Base-by-base conservation (phyloP, 352 stramenopile genomes). In the Globisporangium alternatum region DNA sequence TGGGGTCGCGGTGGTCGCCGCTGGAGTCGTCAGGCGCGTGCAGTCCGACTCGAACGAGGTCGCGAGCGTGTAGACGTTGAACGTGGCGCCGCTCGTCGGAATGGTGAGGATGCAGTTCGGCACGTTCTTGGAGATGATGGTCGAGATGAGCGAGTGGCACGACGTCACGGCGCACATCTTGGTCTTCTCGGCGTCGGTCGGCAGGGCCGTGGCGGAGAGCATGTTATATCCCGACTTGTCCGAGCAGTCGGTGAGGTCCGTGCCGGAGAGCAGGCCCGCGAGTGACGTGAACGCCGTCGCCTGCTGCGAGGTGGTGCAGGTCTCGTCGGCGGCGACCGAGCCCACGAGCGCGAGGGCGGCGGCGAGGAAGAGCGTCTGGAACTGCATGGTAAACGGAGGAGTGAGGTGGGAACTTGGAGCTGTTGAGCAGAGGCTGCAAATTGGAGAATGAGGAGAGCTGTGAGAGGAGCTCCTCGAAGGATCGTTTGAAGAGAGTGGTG, bases 31-130 rank as follows among this genome's bases (percentile, higher is more conserved):
- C 17, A 54, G 41, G 25, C 10, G 76, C 25, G 76, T 72, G 39
- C 60, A 65, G 39, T 78, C 74, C 51, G 59, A 80, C 61, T 89
- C 81, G 41, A 91, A 91, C 43, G 72, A 81, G 31, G 75, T 75
- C 56, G 66, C 74, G 62, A 82, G 64, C 19, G 55, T 65, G 58
- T 80, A 74, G 43, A 78, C 62, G 62, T 81, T 81, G 43, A 81
- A 71, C 63, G 70, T 45, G 49, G 63, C 45, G n/a, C 70, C 59
- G 69, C 25, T 61, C 22, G 56, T 61, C n/a, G 56, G 43, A 17
- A 49, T 61, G 39, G 7, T 30, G 39, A 61, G 56, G 15, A 61
- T 25, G 25, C 56, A 84, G 67, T 84, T 58, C 5, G 71, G 70
- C 33, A 66, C 67, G 65, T 71, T 70, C 45, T 65, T 60, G 19